phyloP scores from a whole-genome alignment of 768 basidiomycete genomes.

The Termitomyces sp. region DNA sequence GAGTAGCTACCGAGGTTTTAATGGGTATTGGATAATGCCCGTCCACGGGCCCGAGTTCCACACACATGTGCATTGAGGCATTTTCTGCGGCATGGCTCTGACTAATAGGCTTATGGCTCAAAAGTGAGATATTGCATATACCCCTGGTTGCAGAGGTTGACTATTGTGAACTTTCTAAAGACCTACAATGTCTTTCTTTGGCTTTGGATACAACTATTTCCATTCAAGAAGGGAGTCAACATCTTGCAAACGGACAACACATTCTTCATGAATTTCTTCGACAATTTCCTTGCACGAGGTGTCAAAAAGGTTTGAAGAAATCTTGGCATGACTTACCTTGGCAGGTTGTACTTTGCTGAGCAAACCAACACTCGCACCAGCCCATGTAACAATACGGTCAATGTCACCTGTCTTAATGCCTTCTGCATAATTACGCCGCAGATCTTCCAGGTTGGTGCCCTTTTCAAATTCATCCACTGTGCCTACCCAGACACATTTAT shows the following conservation, averaged over 20 bases:
- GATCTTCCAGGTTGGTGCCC: constrained; percentile 36
- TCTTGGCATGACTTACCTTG: constrained; percentile 21
- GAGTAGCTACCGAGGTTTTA: too few species aligned
- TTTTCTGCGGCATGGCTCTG: too few species aligned
- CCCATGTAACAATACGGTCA: constrained; percentile 58
- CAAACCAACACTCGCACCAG: constrained; percentile 59
- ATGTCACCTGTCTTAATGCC: constrained; percentile 41
- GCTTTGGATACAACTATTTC: too few species aligned
- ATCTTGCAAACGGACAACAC: constrained; percentile 27
- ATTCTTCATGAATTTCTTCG: constrained; percentile 45
- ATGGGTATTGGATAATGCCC: too few species aligned
- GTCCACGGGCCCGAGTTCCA: too few species aligned
- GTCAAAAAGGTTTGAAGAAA: neutral
- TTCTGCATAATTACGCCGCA: constrained; percentile 41
- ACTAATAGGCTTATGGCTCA: neutral
- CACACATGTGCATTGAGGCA: too few species aligned
- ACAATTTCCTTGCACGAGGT: constrained; percentile 42
- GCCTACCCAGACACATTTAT: constrained; percentile 19
- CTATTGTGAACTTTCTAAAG: too few species aligned
- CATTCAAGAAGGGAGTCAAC: constrained; percentile 17
- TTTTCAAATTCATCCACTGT: constrained; percentile 54
- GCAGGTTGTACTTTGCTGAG: constrained; percentile 41
- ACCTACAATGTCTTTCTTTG: too few species aligned
- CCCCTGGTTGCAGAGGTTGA: too few species aligned
- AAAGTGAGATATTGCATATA: too few species aligned